A percentile compares a stretch with the other conserved stretches of the same genome.
Conservation (phyloP, 352 stramenopile genomes). For the Globisporangium apiculatum region DNA sequence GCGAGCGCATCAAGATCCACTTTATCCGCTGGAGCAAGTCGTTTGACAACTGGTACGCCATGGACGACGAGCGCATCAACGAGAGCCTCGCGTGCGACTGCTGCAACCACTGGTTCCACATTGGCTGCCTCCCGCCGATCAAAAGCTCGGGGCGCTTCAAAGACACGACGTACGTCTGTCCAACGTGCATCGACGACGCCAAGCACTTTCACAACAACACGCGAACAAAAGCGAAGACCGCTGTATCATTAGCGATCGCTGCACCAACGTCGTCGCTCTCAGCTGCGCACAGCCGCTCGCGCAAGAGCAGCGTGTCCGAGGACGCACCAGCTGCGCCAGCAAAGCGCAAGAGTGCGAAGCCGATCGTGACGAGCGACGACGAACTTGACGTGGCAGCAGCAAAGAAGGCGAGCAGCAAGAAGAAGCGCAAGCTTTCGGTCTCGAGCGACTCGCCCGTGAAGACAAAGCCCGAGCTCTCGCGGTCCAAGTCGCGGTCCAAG, state of each 20-base stretch:
- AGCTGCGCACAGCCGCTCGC: conserved; percentile 5
- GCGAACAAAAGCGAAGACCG: conserved; percentile 35
- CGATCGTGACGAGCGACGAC: conserved; percentile 28
- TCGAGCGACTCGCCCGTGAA: conserved; percentile 15
- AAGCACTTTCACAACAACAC: conserved; percentile 64
- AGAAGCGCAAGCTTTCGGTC: conserved; percentile 39
- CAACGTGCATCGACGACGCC: conserved; percentile 69
- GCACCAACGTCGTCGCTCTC: not conserved
- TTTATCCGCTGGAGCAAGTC: conserved; percentile 84
- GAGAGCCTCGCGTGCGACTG: conserved; percentile 85
- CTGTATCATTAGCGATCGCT: conserved; percentile 11
- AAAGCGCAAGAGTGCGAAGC: conserved; percentile 24
- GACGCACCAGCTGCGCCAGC: conserved; percentile 5
- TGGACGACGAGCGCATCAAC: conserved; percentile 87
- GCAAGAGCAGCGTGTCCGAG: conserved; percentile 18
- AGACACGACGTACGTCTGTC: conserved; percentile 83
- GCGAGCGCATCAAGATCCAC: conserved; percentile 83
- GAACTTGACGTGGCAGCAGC: conserved; percentile 13
- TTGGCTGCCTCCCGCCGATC: conserved; percentile 75
- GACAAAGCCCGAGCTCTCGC: conserved; percentile 14
- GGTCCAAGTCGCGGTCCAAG: conserved; percentile 8
- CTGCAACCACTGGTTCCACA: conserved; percentile 87
- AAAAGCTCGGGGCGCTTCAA: conserved; percentile 82
- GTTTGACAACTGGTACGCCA: conserved; percentile 86
- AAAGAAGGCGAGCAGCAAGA: conserved; percentile 15